Percentiles rank a stretch among this genome's conserved stretches.
These are phyloP conservation scores for Geranium incanum DNA, from an alignment of 441 rosid species.

Conservation along the genomic window DNA sequence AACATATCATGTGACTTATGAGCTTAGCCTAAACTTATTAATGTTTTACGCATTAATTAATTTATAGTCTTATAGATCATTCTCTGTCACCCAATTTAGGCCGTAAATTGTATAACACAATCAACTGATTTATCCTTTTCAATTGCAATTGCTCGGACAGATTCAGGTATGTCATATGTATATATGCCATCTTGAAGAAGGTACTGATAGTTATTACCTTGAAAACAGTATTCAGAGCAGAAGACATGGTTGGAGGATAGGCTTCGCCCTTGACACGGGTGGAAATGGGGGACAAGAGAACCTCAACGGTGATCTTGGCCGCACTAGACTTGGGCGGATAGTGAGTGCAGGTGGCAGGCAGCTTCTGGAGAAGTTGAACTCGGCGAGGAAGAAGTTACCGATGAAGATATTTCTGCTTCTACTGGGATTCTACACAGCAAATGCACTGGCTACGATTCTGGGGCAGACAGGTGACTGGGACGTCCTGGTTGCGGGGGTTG, in stretches of 20 bases:
- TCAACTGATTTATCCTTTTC: not conserved
- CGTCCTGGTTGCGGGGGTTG: conserved; percentile 82
- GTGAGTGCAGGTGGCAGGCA: conserved; percentile 74
- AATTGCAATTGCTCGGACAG: not conserved
- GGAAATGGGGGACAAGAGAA: conserved; percentile 53
- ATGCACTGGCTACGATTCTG: conserved; percentile 92
- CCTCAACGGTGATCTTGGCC: conserved; percentile 48
- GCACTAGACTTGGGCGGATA: conserved; percentile 83
- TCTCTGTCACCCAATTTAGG: not conserved
- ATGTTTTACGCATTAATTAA: too few species aligned
- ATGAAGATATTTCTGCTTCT: conserved; percentile 79
- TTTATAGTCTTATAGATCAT: not conserved
- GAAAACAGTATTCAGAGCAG: conserved; percentile 35
- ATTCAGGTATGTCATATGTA: too few species aligned
- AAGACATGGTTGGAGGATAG: conserved; percentile 42
- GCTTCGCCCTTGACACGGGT: conserved; percentile 73
- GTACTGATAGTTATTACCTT: not conserved
- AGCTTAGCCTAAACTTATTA: not conserved
- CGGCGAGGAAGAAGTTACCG: conserved; percentile 77
- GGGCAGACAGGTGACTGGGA: conserved; percentile 99
- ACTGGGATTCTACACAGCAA: conserved; percentile 89
- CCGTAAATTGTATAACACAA: too few species aligned
- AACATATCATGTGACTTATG: not conserved
- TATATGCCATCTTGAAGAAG: conserved; percentile 2
- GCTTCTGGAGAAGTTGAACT: conserved; percentile 66